Evolutionary conservation across 1,284 basidiomycete species (phyloP).

Genomic region (Puccinia hordei): DNA sequence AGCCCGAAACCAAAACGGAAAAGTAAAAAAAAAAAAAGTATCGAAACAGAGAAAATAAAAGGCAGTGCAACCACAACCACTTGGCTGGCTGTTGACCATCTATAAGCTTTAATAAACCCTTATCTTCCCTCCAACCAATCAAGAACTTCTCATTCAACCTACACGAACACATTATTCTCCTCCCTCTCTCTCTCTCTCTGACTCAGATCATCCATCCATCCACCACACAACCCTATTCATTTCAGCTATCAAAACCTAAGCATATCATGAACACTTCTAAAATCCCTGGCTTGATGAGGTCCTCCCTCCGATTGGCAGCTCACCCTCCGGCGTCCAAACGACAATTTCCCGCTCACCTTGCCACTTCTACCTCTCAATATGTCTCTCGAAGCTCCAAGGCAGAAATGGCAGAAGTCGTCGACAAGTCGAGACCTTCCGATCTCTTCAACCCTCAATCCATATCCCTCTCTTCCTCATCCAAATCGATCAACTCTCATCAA

Average conservation of each 20-base stretch:
- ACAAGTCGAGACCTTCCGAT: neutral
- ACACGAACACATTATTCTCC: too few species aligned
- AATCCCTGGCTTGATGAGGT: slow-evolving; percentile 14
- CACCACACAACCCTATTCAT: neutral
- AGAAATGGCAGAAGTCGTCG: slow-evolving; percentile 45
- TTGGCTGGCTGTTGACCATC: too few species aligned
- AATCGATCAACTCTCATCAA: neutral
- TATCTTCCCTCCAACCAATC: neutral
- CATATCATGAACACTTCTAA: neutral
- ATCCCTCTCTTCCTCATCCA: neutral
- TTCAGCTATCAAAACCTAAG: neutral
- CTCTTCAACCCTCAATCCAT: neutral
- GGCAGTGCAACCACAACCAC: too few species aligned
- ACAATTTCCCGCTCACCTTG: slow-evolving; percentile 3
- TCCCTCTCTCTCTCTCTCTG: neutral
- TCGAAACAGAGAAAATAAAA: too few species aligned
- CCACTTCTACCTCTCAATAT: slow-evolving; percentile 18
- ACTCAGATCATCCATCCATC: neutral
- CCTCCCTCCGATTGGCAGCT: neutral
- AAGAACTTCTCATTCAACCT: neutral
- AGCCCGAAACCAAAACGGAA: too few species aligned
- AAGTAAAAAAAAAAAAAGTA: too few species aligned
- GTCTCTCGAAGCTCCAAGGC: slow-evolving; percentile 19
- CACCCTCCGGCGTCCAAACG: neutral
- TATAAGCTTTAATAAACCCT: too few species aligned